phyloP scores from a whole-genome alignment of 371 early-diverging fungal species.

The Sanchytrium tribonematis region DNA sequence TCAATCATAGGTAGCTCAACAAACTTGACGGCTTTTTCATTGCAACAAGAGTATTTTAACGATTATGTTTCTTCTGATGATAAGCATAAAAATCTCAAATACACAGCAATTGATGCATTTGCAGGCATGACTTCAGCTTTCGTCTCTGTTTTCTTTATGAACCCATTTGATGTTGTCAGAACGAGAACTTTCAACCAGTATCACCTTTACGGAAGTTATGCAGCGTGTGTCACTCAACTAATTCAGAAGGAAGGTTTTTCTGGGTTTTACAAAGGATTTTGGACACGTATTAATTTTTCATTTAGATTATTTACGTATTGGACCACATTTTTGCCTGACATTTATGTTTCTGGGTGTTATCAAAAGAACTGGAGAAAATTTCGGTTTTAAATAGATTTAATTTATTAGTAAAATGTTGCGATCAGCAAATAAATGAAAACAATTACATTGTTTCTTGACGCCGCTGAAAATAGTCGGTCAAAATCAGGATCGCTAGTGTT shows the following conservation, averaged over 20 bases:
- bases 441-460: too few relatives aligned
- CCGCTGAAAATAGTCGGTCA: too few relatives aligned
- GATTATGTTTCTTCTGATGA: slow-evolving; percentile 21
- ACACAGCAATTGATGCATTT: slow-evolving; percentile 26
- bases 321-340: slow-evolving; percentile 34
- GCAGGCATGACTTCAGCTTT: slow-evolving; percentile 24
- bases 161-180: slow-evolving; percentile 36
- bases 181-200: slow-evolving; percentile 37
- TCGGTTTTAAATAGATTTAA: too few relatives aligned
- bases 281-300: too few relatives aligned
- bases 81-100: too few relatives aligned
- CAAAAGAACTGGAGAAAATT: too few relatives aligned
- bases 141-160: slow-evolving; percentile 26
- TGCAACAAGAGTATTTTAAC: slow-evolving; percentile 29
- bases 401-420: too few relatives aligned
- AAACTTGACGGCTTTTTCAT: slow-evolving; percentile 27
- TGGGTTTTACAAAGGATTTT: slow-evolving; percentile 35
- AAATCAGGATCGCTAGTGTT: too few relatives aligned
- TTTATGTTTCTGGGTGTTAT: too few relatives aligned
- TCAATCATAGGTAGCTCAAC: slow-evolving; percentile 29
- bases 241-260: slow-evolving; percentile 22
- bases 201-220: slow-evolving; percentile 18
- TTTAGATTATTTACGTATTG: slow-evolving; percentile 38
- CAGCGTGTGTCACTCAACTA: slow-evolving; percentile 20
- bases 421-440: too few relatives aligned